A percentile compares a stretch with the other conserved stretches of the same genome.
phyloP scores from a whole-genome alignment of 148 eudicot genomes.

The Cornus controversa region DNA sequence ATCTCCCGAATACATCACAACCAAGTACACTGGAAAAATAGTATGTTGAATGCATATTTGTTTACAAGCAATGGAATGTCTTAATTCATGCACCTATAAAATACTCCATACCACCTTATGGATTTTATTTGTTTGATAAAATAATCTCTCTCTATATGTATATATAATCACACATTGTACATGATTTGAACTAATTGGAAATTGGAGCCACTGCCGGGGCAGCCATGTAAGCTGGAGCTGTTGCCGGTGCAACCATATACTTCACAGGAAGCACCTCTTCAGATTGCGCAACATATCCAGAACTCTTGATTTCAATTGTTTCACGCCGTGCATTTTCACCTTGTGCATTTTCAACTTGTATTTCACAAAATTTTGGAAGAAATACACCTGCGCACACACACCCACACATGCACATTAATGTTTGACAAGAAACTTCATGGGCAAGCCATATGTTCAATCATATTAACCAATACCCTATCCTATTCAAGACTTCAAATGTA shows the following conservation, averaged over 20 bases:
- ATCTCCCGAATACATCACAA: neutral
- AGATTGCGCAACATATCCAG: conserved; percentile 37
- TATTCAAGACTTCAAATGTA: no score
- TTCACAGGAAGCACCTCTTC: neutral
- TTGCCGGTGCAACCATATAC: conserved; percentile 5
- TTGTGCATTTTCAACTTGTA: no score
- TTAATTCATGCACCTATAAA: neutral
- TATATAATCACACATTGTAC: neutral
- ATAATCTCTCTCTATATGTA: no score
- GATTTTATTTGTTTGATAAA: no score
- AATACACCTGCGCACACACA: conserved; percentile 46
- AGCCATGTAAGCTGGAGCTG: conserved; percentile 4
- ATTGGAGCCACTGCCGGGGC: no score
- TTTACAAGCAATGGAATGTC: neutral
- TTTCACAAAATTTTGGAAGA: conserved; percentile 62
- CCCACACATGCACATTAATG: no score
- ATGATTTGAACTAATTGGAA: neutral
- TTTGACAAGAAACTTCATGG: no score
- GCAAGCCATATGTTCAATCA: no score
- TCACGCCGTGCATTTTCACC: conserved; percentile 40
- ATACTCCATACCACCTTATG: neutral
- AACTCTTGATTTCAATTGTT: conserved; percentile 55
- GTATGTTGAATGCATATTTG: neutral
- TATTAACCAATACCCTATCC: no score
- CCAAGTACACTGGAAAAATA: neutral